phyloP scores from a whole-genome alignment of 129 eudicot genomes.

The Flaveria sonorensis region DNA sequence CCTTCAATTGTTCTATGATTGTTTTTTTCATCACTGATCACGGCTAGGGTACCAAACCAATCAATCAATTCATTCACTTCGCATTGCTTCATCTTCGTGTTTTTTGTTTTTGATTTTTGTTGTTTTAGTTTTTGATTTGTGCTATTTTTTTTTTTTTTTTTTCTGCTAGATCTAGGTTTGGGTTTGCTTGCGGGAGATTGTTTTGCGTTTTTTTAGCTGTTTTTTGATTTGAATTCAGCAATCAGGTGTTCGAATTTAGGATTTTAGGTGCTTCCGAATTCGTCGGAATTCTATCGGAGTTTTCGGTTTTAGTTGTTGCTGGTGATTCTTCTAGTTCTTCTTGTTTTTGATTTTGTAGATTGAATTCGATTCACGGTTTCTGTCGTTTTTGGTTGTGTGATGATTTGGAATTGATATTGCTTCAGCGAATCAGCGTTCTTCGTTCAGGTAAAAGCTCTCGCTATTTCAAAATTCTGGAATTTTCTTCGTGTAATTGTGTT shows the following conservation, averaged over 20 bases:
- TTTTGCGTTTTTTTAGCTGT: neutral
- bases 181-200: constrained; percentile 15
- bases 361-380: constrained; percentile 14
- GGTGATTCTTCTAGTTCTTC: neutral
- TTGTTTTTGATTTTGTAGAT: constrained; percentile 12
- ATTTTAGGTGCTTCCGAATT: constrained; percentile 5
- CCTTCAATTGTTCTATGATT: constrained; percentile 41
- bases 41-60: constrained; percentile 39
- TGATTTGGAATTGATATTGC: constrained; percentile 23
- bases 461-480: constrained; percentile 5
- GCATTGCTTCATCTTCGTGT: constrained; percentile 5
- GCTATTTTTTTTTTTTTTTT: constrained; percentile 4
- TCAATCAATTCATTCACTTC: neutral
- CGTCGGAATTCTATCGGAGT: constrained; percentile 14
- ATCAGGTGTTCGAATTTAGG: constrained; percentile 5
- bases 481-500: neutral
- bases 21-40: constrained; percentile 53
- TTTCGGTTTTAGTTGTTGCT: constrained; percentile 9
- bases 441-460: constrained; percentile 25
- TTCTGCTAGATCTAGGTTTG: constrained; percentile 34
- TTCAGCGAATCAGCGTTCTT: constrained; percentile 30
- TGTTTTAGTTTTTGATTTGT: neutral
- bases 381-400: neutral
- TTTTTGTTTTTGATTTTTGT: neutral
- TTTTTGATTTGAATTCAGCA: constrained; percentile 15